Evolutionary conservation across 768 basidiomycete species (phyloP), one percentile per base, ranked within the genome.

Genomic region (Hortiboletus flavorubellus): DNA sequence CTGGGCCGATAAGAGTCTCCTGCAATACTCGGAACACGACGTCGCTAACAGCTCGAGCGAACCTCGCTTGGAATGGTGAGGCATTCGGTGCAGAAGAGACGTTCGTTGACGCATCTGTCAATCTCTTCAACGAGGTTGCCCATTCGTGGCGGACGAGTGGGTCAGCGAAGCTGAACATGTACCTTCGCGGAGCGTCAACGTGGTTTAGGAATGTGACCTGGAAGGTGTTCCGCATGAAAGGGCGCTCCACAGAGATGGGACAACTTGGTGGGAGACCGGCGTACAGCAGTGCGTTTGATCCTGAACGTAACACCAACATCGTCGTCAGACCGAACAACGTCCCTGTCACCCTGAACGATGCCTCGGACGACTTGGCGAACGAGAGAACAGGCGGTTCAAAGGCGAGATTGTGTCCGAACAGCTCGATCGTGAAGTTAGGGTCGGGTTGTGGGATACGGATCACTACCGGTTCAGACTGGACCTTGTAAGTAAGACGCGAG

Each of bases 211-310:
- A 98, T 2, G 93, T 86, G 34, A 98, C 73, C 69, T 97, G 92
- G 79, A 98, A 95, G 0, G 95, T 97, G 68, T 98, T 90, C 55
- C 87, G 84, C 96, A 98, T 98, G 75, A 98, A 98, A 0, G 92
- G 86, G 18, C 93, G 87, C 67, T 96, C 93, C 56, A 96, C 85
- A 21, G 81, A 77, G 63, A 98, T 76, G 6, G 85, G 77, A 61
- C 82, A 86, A 68, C 87, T 92, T 51, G 89, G 75, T 15, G 93
- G 89, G 33, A 98, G 75, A 30, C 90, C 89, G 2, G 85, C 75
- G 68, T 98, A 98, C 52, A 83, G 78, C 43, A 87, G 78, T 3
- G 95, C 92, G 69, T 93, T 93, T 21, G 83, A 77, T 2, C 97
- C 94, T 43, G 86, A 81, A 45, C 93, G 84, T 68, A 86, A 79